These are phyloP conservation scores for Fusarium sp. DNA, from an alignment of 2,329 filamentous ascomycete species.

Conservation along the genomic window DNA sequence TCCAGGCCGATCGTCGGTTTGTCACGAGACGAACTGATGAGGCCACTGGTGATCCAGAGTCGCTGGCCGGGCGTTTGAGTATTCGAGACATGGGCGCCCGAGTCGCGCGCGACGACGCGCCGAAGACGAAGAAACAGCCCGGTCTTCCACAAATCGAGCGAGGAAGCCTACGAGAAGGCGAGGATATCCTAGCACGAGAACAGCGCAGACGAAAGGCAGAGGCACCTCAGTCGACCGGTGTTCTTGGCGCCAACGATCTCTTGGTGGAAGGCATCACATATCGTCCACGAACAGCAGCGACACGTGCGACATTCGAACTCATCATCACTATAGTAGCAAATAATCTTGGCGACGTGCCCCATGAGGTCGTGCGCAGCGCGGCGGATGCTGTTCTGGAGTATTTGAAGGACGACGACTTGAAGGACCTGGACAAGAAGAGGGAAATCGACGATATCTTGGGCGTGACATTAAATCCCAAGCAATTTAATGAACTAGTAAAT, in stretches of 20 bases:
- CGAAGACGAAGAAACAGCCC: constrained; percentile 80
- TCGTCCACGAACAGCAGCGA: constrained; percentile 88
- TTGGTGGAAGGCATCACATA: constrained; percentile 92
- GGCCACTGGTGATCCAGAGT: constrained; percentile 96
- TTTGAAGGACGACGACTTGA: constrained; percentile 93
- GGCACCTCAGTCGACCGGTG: constrained; percentile 71
- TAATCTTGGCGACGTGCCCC: constrained; percentile 89
- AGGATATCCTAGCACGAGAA: constrained; percentile 83
- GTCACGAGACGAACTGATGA: constrained; percentile 92
- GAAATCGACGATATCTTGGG: constrained; percentile 94
- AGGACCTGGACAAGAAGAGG: constrained; percentile 98
- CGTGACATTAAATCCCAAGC: constrained; percentile 80
- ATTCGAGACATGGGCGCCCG: constrained; percentile 94
- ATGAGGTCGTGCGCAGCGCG: constrained; percentile 90
- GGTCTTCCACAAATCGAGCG: constrained; percentile 76
- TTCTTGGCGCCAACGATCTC: constrained; percentile 84
- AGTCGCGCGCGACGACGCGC: constrained; percentile 79
- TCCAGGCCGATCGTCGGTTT: constrained; percentile 98
- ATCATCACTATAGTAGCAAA: constrained; percentile 91
- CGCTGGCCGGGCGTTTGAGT: constrained; percentile 90
- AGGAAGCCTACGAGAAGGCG: constrained; percentile 79
- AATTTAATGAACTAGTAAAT: constrained; percentile 97
- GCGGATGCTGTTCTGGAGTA: constrained; percentile 91
- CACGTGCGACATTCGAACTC: constrained; percentile 91
- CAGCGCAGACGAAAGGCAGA: constrained; percentile 88